Conservation (phyloP, 495 filamentous ascomycete species). For the Tetracladium setigerum region DNA sequence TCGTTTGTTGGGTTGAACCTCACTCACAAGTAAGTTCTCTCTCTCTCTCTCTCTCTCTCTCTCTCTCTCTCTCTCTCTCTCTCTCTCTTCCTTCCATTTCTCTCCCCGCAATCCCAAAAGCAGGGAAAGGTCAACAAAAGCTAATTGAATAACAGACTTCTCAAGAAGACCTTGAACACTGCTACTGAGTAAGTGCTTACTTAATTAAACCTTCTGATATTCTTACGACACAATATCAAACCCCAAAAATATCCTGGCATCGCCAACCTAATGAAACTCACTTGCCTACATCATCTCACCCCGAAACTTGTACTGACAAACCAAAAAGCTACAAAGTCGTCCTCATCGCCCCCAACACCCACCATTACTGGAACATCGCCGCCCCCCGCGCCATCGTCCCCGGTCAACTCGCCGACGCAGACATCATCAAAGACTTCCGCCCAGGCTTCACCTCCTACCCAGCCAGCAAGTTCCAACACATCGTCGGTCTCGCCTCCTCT, state of each 20-base stretch:
- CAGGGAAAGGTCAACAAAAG: too few relatives aligned
- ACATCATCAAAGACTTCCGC: conserved; percentile 31
- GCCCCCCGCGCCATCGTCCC: conserved; percentile 28
- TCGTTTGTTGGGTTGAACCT: conserved; percentile 49
- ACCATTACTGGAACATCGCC: conserved; percentile 31
- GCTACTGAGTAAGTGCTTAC: too few relatives aligned
- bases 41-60: too few relatives aligned
- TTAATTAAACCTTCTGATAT: too few relatives aligned
- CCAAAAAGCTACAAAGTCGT: conserved; percentile 19
- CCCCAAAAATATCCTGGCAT: conserved; percentile 46
- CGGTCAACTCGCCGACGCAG: conserved; percentile 23
- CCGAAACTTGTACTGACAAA: background rate
- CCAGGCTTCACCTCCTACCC: conserved; percentile 44
- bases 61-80: too few relatives aligned
- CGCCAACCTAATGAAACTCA: conserved; percentile 24
- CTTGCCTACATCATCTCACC: too few relatives aligned
- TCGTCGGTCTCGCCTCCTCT: conserved; percentile 42
- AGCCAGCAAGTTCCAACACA: conserved; percentile 41
- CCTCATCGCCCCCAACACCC: conserved; percentile 27
- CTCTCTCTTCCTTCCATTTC: too few relatives aligned
- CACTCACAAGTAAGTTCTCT: conserved; percentile 38
- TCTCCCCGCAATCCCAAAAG: too few relatives aligned
- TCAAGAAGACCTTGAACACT: too few relatives aligned
- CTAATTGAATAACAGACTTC: too few relatives aligned
- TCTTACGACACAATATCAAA: conserved; percentile 14